Base-by-base conservation (phyloP, 2,329 filamentous ascomycete species). In the Colletotrichum sp. region DNA sequence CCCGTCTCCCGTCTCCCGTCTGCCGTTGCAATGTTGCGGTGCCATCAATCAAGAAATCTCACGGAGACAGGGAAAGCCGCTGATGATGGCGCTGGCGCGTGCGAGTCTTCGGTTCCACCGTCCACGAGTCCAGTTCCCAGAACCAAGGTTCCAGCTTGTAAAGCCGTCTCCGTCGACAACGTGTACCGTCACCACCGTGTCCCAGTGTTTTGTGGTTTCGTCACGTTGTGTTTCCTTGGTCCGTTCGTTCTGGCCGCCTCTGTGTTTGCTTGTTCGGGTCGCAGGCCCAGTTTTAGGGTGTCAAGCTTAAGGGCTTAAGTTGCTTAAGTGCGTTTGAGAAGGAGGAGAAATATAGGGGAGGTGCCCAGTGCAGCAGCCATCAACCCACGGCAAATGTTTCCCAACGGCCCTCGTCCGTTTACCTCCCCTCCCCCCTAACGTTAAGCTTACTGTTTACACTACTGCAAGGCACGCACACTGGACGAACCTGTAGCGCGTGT, bases 301-400 rank as follows among this genome's bases (percentile, higher is more conserved):
- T 65, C 66, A 74, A 71, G 71, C 71, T 74, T 70, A 59, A 63
- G 56, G 64, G 55, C 30, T 30, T 62, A 55, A 43, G 30, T 30
- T 56, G 64, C 30, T 56, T 56, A 63, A 58, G 56, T 52, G 67
- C 48, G 59, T 43, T 71, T 24, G 66, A 64, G 59, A 12, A 48
- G 16, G 34, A 28, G 30, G 24, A 24, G n/a, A 14, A 61, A 28
- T 26, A 34, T 52, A 52, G 43, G 43, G 43, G 10, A 52, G 43
- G 43, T 52, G 21, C 43, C 43, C 43, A 52, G 43, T 52, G 43
- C 43, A 52, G 43, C 43, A 52, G n/a, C 43, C 43, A 21, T 52
- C 10, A 21, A 21, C 43, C 43, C 43, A 52, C 43, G 43, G 43
- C 43, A 52, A 52, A 52, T 36, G 48, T 43, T 36, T 38, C 24